phyloP scores from a whole-genome alignment of 768 basidiomycete genomes.

The Tylopilus vinaceipallidus region DNA sequence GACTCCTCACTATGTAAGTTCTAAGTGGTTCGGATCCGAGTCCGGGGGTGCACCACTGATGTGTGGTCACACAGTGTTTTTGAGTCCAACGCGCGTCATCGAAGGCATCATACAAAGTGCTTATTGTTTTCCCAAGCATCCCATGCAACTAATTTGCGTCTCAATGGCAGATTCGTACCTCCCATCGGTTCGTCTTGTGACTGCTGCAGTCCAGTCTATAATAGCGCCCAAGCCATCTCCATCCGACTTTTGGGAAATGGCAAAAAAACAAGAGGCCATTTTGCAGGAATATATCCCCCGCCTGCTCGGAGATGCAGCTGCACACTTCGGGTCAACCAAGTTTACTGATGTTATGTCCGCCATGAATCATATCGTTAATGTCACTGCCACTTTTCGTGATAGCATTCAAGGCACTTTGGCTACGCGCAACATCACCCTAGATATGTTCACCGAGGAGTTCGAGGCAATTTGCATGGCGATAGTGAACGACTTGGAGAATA shows the following conservation, averaged over 20 bases:
- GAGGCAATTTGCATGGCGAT: slow-evolving; percentile 1
- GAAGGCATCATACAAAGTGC: slow-evolving; percentile 6
- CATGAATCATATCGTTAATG: slow-evolving; percentile 12
- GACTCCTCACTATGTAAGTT: too few relatives aligned
- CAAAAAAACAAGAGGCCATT: not conserved
- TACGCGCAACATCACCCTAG: not conserved
- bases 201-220: too few relatives aligned
- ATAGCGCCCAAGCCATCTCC: not conserved
- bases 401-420: slow-evolving; percentile 5
- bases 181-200: too few relatives aligned
- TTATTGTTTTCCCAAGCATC: too few relatives aligned
- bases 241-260: slow-evolving; percentile 12
- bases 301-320: slow-evolving; percentile 3
- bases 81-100: too few relatives aligned
- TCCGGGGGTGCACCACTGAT: too few relatives aligned
- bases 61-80: too few relatives aligned
- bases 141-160: not conserved
- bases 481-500: slow-evolving; percentile 1
- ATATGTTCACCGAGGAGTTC: slow-evolving; percentile 7
- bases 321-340: slow-evolving; percentile 1
- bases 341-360: slow-evolving; percentile 7
- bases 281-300: slow-evolving; percentile 5
- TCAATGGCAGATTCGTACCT: not conserved
- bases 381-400: slow-evolving; percentile 14
- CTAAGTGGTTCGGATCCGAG: too few relatives aligned